Evolutionary conservation across 2,329 filamentous ascomycete genomes (phyloP).

Genomic region (Tothia fuscella): DNA sequence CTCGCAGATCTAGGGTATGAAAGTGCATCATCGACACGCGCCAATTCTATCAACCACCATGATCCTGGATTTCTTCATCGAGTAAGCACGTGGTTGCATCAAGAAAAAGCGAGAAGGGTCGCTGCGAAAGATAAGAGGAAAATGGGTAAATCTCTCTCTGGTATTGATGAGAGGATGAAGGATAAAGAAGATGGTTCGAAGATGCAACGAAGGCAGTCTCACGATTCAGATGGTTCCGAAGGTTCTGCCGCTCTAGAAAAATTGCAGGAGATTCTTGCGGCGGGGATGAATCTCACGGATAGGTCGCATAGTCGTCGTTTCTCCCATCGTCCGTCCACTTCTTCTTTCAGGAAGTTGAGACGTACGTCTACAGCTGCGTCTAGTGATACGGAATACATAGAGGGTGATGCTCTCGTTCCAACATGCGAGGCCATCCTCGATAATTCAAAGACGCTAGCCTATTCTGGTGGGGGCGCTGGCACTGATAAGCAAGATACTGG

Average conservation of each 20-base stretch:
- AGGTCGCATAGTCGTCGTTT: conserved; percentile 28
- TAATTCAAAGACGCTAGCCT: conserved; percentile 79
- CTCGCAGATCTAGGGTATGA: background rate
- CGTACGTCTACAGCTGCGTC: conserved; percentile 44
- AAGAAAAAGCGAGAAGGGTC: conserved; percentile 59
- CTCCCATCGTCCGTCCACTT: conserved; percentile 19
- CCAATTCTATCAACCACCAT: background rate
- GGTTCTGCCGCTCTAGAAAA: conserved; percentile 65
- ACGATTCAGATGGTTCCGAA: conserved; percentile 40
- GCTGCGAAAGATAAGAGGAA: conserved; percentile 39
- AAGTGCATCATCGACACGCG: conserved; percentile 8
- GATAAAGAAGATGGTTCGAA: too few species aligned
- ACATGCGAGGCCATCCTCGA: conserved; percentile 75
- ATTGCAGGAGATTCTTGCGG: conserved; percentile 65
- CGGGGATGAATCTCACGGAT: conserved; percentile 21
- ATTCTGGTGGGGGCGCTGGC: conserved; percentile 44
- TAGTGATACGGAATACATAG: conserved; percentile 75
- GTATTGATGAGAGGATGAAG: conserved; percentile 10
- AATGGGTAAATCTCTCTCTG: conserved; percentile 13
- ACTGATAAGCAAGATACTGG: conserved; percentile 29
- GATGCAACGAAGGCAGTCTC: background rate
- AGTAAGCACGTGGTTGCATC: conserved; percentile 54
- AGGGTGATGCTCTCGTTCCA: conserved; percentile 73
- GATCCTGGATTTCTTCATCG: conserved; percentile 5
- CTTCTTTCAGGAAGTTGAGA: conserved; percentile 26